A percentile compares a stretch with the other conserved stretches of the same genome.
phyloP scores from a whole-genome alignment of 177 flowering plant genomes.

The Vitis hybrid region DNA sequence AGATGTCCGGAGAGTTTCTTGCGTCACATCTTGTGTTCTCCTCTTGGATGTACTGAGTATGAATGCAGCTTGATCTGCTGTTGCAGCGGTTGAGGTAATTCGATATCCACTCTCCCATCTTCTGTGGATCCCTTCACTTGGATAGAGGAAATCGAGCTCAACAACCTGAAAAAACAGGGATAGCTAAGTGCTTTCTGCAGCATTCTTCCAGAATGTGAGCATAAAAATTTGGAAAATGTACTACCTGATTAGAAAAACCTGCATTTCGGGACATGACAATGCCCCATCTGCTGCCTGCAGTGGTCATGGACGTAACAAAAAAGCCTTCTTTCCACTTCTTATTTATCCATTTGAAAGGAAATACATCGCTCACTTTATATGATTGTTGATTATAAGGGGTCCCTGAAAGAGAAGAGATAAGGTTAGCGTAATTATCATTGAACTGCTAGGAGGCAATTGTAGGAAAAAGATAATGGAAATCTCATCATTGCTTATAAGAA shows the following conservation, averaged over 20 bases:
- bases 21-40: conserved; percentile 36
- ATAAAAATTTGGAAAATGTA: background rate
- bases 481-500: background rate
- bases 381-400: conserved; percentile 49
- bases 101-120: conserved; percentile 61
- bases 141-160: conserved; percentile 57
- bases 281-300: conserved; percentile 57
- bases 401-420: conserved; percentile 24
- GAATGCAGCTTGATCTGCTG: conserved; percentile 60
- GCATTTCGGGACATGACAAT: conserved; percentile 63
- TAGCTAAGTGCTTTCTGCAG: background rate
- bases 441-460: background rate
- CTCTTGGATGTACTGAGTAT: conserved; percentile 46
- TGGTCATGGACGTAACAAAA: conserved; percentile 55
- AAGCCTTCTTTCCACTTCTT: conserved; percentile 72
- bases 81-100: conserved; percentile 56
- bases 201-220: background rate
- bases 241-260: conserved; percentile 47
- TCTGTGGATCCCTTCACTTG: conserved; percentile 62
- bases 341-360: conserved; percentile 65
- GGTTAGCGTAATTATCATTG: background rate
- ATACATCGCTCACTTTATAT: conserved; percentile 55
- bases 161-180: conserved; percentile 37
- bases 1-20: conserved; percentile 54
- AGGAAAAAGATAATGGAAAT: background rate